phyloP scores from a whole-genome alignment of 176 grass and related monocot species.

The Themeda triandra region DNA sequence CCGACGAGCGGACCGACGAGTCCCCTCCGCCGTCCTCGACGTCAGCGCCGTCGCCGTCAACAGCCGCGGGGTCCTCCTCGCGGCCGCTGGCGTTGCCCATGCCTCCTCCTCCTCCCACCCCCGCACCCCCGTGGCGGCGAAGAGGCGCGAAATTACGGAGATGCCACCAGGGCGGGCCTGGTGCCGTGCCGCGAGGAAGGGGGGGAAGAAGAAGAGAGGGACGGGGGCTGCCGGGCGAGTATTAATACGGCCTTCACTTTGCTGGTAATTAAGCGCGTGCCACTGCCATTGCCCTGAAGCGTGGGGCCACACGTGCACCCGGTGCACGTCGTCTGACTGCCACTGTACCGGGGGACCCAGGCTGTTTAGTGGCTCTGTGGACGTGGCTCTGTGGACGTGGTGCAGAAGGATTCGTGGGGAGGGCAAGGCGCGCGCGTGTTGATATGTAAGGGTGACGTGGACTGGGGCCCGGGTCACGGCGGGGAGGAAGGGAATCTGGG shows the following conservation, averaged over 20 bases:
- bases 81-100: conserved; percentile 93
- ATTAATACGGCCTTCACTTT: conserved; percentile 14
- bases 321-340: background rate
- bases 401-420: background rate
- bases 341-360: background rate
- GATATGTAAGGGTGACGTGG: conserved; percentile 43
- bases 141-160: conserved; percentile 49
- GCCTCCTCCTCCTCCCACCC: conserved; percentile 14
- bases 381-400: background rate
- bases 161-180: conserved; percentile 42
- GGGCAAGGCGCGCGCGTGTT: background rate
- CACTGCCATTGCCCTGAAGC: conserved; percentile 42
- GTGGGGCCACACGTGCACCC: conserved; percentile 27
- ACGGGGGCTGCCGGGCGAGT: conserved; percentile 7
- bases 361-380: too few species aligned
- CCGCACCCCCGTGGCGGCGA: conserved; percentile 21
- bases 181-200: conserved; percentile 25
- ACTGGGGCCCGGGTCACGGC: conserved; percentile 32
- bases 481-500: too few species aligned
- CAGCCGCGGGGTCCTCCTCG: conserved; percentile 52
- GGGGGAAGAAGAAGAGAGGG: background rate
- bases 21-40: conserved; percentile 51
- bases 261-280: conserved; percentile 51
- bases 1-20: conserved; percentile 51
- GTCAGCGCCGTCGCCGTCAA: conserved; percentile 45